Percentiles rank a stretch among this genome's conserved stretches.
Evolutionary conservation across 441 rosid species (phyloP).

Genomic region (Mallotus repandus): DNA sequence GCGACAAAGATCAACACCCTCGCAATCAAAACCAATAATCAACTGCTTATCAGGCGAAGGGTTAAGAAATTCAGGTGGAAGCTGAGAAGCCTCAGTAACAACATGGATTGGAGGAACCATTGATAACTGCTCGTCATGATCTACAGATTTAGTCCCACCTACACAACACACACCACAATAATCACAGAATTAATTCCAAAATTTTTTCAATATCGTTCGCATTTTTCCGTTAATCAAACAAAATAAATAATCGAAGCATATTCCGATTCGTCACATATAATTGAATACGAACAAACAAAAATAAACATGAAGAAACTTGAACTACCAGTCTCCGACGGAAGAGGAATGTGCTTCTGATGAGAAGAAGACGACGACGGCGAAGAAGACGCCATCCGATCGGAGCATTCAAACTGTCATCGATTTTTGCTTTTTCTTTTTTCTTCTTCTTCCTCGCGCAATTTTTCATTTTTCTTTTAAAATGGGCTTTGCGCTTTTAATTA

Average conservation of each 20-base stretch:
- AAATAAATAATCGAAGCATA: too few species aligned
- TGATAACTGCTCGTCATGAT: constrained; percentile 38
- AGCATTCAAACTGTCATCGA: constrained; percentile 37
- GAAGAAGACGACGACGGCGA: constrained; percentile 31
- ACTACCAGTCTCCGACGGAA: constrained; percentile 51
- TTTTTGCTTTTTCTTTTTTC: neutral
- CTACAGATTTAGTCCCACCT: constrained; percentile 46
- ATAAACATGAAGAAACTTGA: neutral
- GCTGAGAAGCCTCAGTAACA: constrained; percentile 69
- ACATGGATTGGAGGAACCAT: constrained; percentile 53
- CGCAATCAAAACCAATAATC: constrained; percentile 89
- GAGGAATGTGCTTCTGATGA: constrained; percentile 48
- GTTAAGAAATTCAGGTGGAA: constrained; percentile 71
- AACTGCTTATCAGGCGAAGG: constrained; percentile 61
- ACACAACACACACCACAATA: neutral
- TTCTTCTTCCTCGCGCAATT: neutral
- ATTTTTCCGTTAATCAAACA: too few species aligned
- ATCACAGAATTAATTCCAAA: too few species aligned
- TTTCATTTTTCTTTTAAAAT: neutral
- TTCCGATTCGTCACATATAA: too few species aligned
- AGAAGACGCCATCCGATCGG: constrained; percentile 62
- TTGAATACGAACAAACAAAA: too few species aligned
- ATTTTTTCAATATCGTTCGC: too few species aligned
- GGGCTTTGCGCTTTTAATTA: neutral
- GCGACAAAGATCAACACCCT: constrained; percentile 86